Evolutionary conservation across 768 basidiomycete species (phyloP), one percentile per base, ranked within the genome.

Genomic region (Lactarius evosmus): DNA sequence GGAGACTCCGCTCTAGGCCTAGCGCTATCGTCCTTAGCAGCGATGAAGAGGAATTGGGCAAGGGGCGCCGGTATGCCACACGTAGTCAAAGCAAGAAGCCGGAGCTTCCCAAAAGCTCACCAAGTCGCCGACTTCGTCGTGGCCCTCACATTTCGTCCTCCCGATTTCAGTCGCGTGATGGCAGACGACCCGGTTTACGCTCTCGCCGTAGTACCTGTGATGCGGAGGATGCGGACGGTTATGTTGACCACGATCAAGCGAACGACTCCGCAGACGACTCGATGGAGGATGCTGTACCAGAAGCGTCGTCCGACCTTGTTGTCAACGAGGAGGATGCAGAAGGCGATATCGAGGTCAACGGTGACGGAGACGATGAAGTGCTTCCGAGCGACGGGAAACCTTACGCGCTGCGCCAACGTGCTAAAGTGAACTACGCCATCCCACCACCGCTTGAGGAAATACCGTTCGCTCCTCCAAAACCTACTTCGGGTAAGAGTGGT

Each of bases 361-460:
- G 71, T 40, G 68, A 67, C 17, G 78, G 77, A 0, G 58, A 79
- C 76, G 80, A 79, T 19, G 80, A 78, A 0, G 78, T 79, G 29
- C 77, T 79, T 7, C 82, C 83, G 46, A 79, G 72, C 27, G 83
- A 85, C 60, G 83, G 82, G 9, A 80, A 78, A 51, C 83, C 84
- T 17, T 93, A 93, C 69, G 71, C 84, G 0, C 77, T 93, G 40
- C 78, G 91, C 22, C 83, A 85, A 69, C 78, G 91, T 56, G 71
- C 70, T 51, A 80, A 82, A 64, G 85, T 93, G 69, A 91, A 93
- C 71, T 93, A 93, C 61, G 86, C 87, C 14, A 88, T 92, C 25
- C 89, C 88, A 1, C 91, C 91, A 0, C 88, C 91, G 0, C 76
- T 93, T 17, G 91, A 93, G 56, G 89, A 92, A 38, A 75, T 89